Conservation (phyloP, 2,329 filamentous ascomycete genomes). For the Triangularia verruculosa region DNA sequence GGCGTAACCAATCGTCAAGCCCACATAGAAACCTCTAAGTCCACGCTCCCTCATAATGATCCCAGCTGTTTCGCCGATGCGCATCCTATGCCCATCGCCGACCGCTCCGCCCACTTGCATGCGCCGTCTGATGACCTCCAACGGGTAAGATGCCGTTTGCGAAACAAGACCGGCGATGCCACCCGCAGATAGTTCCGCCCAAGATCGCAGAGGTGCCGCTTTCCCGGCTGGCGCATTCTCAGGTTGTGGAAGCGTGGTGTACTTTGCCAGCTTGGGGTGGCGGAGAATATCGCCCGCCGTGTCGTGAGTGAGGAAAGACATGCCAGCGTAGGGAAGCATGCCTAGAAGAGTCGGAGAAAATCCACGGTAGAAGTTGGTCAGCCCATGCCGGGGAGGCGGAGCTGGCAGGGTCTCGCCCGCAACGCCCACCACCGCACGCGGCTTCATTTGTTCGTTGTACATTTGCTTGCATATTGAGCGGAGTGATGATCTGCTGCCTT, state of each 20-base stretch:
- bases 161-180: constrained; percentile 84
- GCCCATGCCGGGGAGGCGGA: constrained; percentile 60
- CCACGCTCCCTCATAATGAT: constrained; percentile 76
- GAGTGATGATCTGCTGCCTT: constrained; percentile 66
- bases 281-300: constrained; percentile 82
- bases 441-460: constrained; percentile 68
- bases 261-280: constrained; percentile 60
- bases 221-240: constrained; percentile 55
- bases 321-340: constrained; percentile 95
- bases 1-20: constrained; percentile 88
- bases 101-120: constrained; percentile 98
- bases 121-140: constrained; percentile 85
- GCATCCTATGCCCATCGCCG: constrained; percentile 77
- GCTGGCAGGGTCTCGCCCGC: constrained; percentile 50
- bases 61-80: constrained; percentile 73
- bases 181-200: constrained; percentile 82
- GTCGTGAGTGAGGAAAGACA: constrained; percentile 94
- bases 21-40: constrained; percentile 82
- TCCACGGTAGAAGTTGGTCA: constrained; percentile 92
- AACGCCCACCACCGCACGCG: constrained; percentile 40
- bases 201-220: constrained; percentile 71
- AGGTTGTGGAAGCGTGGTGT: constrained; percentile 70
- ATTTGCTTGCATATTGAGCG: constrained; percentile 79
- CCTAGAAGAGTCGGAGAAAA: constrained; percentile 87
- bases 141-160: constrained; percentile 88